A percentile compares a stretch with the other conserved stretches of the same genome.
phyloP scores from a whole-genome alignment of 2,329 filamentous ascomycete species.

The Colletotrichum sp. region DNA sequence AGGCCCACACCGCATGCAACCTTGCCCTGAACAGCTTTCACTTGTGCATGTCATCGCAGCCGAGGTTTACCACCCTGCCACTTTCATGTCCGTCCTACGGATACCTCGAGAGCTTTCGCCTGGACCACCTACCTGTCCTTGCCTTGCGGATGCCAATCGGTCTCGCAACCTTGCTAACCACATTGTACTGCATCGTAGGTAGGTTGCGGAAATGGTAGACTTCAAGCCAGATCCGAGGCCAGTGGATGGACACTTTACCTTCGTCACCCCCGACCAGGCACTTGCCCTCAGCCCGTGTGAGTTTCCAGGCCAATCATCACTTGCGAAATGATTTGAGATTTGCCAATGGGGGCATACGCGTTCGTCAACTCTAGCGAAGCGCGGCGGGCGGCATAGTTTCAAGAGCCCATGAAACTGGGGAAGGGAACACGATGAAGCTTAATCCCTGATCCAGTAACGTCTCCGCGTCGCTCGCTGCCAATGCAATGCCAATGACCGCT shows the following conservation, averaged over 20 bases:
- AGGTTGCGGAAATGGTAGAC: neutral
- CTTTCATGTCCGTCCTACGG: neutral
- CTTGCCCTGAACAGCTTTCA: neutral
- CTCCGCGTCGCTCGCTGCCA: neutral
- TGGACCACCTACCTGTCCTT: neutral
- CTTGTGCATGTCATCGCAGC: neutral
- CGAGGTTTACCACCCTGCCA: neutral
- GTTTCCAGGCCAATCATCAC: neutral
- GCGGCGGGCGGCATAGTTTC: neutral
- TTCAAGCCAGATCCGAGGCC: neutral
- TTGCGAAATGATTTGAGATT: neutral
- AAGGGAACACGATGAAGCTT: neutral
- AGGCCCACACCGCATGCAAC: constrained; percentile 9
- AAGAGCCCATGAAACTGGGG: constrained; percentile 1
- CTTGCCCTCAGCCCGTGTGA: neutral
- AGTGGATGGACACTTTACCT: neutral
- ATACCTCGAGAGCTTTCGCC: neutral
- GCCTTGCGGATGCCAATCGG: neutral
- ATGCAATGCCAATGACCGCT: neutral
- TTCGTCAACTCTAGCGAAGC: neutral
- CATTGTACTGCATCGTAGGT: neutral
- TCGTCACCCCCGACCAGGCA: neutral
- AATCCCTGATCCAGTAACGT: neutral
- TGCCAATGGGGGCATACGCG: neutral
- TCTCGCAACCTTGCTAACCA: neutral